Base-by-base conservation (phyloP, 371 early-diverging fungal genomes). In the Mortierella sp. region DNA sequence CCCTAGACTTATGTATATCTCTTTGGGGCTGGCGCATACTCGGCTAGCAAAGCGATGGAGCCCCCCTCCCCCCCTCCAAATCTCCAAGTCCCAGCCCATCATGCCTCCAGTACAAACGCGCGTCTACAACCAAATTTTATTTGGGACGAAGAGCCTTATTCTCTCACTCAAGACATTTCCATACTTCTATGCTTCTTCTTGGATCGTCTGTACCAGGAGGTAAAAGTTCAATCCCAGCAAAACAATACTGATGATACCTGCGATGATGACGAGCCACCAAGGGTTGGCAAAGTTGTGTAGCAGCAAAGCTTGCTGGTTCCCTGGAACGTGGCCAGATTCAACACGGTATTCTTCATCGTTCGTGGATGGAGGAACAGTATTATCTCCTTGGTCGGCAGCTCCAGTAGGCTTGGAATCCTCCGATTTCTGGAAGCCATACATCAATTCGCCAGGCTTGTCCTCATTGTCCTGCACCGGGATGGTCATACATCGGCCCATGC, bases 181-280 rank as follows among this genome's bases (percentile, higher is more conserved):
- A 34, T 34, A 4, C 18, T 39, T 42, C 50, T 67, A 59, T 9
- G 49, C 31, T 13, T 68, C 73, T 24, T 48, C 23, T 51, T 43
- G 65, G 39, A 79, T 55, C 21, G 76, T 71, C 39, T 59, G 69
- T 26, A 86, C 65, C 43, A 90, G 80, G 10, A 91, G 65, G 48
- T 86, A 87, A 59, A 84, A 72, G 61, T 91, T 90, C 9, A 91
- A 72, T 1, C 84, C 80, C 19, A 89, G 71, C 24, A 91, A 74
- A 42, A 90, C 27, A 24, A 82, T 2, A 30, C 86, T 78, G 24
- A 87, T 82, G 16, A 83, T 18, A 4, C 59, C 27, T 24, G 91
- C 82, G 23, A 83, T 67, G 7, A 54, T 50, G 13, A 63, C 58
- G 10, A 83, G 45, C 67, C 64, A 61, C 69, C 71, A 72, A 24